Base-by-base conservation (phyloP, 2,329 filamentous ascomycete genomes). In the Fusarium tuaranense region DNA sequence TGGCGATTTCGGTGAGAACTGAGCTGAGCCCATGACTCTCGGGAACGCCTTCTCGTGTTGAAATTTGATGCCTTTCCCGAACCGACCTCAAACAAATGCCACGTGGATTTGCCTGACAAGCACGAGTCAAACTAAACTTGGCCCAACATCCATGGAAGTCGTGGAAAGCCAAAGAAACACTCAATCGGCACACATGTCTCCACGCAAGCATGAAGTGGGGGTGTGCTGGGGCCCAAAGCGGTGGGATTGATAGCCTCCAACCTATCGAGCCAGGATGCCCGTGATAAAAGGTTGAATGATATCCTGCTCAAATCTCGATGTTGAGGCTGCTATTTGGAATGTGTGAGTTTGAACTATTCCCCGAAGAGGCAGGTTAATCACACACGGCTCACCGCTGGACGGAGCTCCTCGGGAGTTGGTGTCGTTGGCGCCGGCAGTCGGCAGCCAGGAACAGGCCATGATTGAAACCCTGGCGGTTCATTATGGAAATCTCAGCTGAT, bases 71-170 rank as follows among this genome's bases (percentile, higher is more conserved):
- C 46, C 22, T 18, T 36, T 65, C 48, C 51, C 63, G 58, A 62
- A 53, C 44, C 64, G 22, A 62, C 18, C 44, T 41, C 9, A 9
- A 22, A 30, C 20, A 32, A 51, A 55, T 55, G 58, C 64, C 44
- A 67, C 44, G 65, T 68, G 65, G 65, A 39, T 58, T 57, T 58
- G n/a, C 51, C 53, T 64, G 60, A 39, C 48, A 57, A 32, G 39
- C n/a, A 14, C 51, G 30, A 34, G 25, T 22, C 34, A 20, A 48
- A 48, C 36, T 38, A 57, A 38, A 34, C 51, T 63, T 51, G 36
- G 20, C 39, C 20, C 20, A 41, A 12, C 34, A 70, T 57, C 59
- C 48, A 44, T 64, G 63, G 16, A 65, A 65, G 48, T 53, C 53
- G 41, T 59, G 57, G 57, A 59, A 65, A 39, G 51, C 44, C 63